These are phyloP conservation scores for Scenedesmus sp. DNA, from an alignment of 163 green algal genomes.

Conservation along the genomic window DNA sequence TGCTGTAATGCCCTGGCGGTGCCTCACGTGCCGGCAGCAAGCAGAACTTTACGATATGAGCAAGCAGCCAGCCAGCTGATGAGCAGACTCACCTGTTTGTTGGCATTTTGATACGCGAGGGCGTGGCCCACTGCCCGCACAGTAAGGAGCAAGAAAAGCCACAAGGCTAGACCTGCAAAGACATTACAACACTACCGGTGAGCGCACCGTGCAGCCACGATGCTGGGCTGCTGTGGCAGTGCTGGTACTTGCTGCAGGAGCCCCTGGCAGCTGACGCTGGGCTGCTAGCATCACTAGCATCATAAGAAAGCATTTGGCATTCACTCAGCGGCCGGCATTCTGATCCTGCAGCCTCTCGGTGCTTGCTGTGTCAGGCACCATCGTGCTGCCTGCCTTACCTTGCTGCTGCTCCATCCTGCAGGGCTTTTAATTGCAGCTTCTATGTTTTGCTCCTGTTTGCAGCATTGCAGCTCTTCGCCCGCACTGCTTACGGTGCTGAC, in stretches of 20 bases:
- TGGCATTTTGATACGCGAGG: neutral
- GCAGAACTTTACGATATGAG: neutral
- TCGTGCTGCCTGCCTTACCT: neutral
- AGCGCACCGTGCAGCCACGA: neutral
- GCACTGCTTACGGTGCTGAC: neutral
- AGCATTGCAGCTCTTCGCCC: neutral
- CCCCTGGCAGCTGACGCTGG: neutral
- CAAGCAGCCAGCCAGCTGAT: neutral
- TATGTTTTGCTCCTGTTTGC: neutral
- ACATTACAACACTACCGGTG: neutral
- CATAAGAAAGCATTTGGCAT: neutral
- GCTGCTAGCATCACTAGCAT: neutral
- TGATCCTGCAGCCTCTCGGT: neutral
- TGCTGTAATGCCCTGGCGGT: neutral
- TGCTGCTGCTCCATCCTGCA: conserved; percentile 6
- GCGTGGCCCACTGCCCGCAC: conserved; percentile 17
- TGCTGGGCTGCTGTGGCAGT: conserved; percentile 5
- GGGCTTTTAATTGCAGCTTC: neutral
- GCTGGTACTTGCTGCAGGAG: conserved; percentile 13
- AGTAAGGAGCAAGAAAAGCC: conserved; percentile 7
- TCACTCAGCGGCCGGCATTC: neutral
- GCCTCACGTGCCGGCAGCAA: neutral
- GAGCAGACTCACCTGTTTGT: conserved; percentile 8
- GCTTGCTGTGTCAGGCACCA: neutral
- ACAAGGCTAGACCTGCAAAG: neutral